Evolutionary conservation across 2,329 filamentous ascomycete species (phyloP), one percentile per base, ranked within the genome.

Genomic region (Colletotrichum magnum): DNA sequence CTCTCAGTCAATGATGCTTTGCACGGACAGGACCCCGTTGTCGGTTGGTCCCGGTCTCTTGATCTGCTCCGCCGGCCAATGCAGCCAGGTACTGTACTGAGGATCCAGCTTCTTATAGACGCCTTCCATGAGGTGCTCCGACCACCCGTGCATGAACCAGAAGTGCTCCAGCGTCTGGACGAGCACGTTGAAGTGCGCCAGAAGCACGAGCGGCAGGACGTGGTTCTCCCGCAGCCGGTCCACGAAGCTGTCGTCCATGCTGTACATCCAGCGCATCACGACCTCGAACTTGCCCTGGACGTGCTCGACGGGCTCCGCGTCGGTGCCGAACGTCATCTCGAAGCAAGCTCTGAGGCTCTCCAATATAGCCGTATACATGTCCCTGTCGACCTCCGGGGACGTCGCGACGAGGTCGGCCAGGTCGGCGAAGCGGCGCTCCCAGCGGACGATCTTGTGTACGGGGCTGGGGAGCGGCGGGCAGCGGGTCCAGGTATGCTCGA

Each of bases 1-100:
- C 15, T 3, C 43, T 70, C 53, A 70, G 18, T 58, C 41, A 21
- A 58, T 63, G 13, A 68, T 64, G 39, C 48, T 58, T 10, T 41
- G 58, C 6, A 68, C 75, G 1, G 76, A 72, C 5, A 67, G 74
- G 62, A 74, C 73, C 56, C 77, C 75, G 64, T 60, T 59, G 60
- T 78, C 68, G 3, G 71, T 63, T 26, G 61, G 28, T 3, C 13
- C 54, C 2, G 50, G 28, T 0, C 18, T 48, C 32, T 56, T 59
- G 41, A 69, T 56, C 43, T 69, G 61, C 50, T 69, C 54, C 6
- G 66, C 41, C 1, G 66, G 61, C 65, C 65, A 68, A 7, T 15
- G 47, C 9, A 65, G 48, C 65, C 65, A 68, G 28, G 54, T 48
- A 26, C 53, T 21, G 13, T 68, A 54, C 13, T 59, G 65, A 21